Evolutionary conservation across 2,329 filamentous ascomycete genomes (phyloP).

Genomic region (Ilyonectria sp.): DNA sequence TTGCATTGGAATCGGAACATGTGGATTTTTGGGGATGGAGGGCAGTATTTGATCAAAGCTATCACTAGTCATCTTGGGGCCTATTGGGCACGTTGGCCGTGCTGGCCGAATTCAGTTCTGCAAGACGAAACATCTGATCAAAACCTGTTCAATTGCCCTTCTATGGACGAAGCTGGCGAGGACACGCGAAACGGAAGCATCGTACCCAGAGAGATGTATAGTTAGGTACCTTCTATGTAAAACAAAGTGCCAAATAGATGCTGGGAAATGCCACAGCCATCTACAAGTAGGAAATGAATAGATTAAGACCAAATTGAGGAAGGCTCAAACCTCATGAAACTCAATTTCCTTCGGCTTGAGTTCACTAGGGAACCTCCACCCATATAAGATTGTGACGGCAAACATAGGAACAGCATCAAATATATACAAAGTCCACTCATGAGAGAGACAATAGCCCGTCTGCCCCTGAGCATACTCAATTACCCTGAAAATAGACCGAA

Average conservation of each 20-base stretch:
- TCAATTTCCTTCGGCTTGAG: not conserved
- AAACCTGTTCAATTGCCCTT: not conserved
- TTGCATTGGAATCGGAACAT: constrained; percentile 7
- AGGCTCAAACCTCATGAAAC: not conserved
- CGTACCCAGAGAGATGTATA: no score
- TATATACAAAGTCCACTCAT: constrained; percentile 6
- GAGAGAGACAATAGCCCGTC: not conserved
- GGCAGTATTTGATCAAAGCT: constrained; percentile 3
- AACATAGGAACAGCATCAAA: constrained; percentile 6
- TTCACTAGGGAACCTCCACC: constrained; percentile 3
- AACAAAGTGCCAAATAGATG: no score
- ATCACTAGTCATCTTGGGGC: constrained; percentile 8
- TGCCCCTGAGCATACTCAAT: constrained; percentile 4
- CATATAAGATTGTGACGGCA: constrained; percentile 6
- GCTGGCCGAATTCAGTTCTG: constrained; percentile 4
- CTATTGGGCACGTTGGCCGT: constrained; percentile 2
- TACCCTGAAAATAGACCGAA: constrained; percentile 3
- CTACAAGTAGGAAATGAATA: no score
- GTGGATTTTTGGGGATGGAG: constrained; percentile 10
- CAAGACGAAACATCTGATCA: no score
- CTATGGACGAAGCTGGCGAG: no score
- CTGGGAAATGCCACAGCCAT: no score
- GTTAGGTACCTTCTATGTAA: no score
- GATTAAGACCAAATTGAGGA: no score
- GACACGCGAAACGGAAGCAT: no score